phyloP scores from a whole-genome alignment of 108 stramenopile genomes.

The Cyclostephanos invisitatus region DNA sequence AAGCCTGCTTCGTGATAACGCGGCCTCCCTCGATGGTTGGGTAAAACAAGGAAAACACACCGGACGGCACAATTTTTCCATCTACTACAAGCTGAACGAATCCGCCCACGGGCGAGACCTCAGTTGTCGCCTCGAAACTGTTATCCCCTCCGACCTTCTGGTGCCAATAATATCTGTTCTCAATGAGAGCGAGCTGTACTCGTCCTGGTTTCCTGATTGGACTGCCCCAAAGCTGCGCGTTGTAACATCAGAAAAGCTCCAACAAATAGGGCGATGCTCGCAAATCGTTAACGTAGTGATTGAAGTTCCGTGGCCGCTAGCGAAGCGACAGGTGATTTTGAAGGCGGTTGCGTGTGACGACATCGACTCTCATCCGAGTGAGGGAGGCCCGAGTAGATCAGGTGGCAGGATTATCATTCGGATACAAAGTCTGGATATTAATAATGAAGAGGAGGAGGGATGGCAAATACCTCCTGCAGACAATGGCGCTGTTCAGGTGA shows the following conservation, averaged over 20 bases:
- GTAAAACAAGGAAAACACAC: conserved; percentile 64
- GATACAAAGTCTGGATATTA: conserved; percentile 47
- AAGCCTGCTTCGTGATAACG: conserved; percentile 35
- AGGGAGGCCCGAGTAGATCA: conserved; percentile 9
- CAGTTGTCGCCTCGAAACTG: conserved; percentile 69
- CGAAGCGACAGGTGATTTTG: conserved; percentile 53
- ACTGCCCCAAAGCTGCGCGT: conserved; percentile 56
- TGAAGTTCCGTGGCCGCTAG: conserved; percentile 71
- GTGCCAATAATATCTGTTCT: conserved; percentile 71
- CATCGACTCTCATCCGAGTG: conserved; percentile 50
- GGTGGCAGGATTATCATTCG: conserved; percentile 30
- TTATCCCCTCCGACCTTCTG: conserved; percentile 52
- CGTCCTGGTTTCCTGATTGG: conserved; percentile 68
- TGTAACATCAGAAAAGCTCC: conserved; percentile 50
- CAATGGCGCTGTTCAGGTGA: conserved; percentile 49
- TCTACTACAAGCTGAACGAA: conserved; percentile 68
- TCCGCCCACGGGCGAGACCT: conserved; percentile 23
- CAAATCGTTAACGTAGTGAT: conserved; percentile 58
- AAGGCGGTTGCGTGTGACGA: conserved; percentile 70
- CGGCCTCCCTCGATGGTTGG: conserved; percentile 50
- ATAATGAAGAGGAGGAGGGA: conserved; percentile 36
- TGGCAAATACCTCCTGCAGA: conserved; percentile 37
- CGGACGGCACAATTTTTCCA: conserved; percentile 59
- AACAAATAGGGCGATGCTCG: conserved; percentile 52
- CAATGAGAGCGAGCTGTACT: conserved; percentile 74